Base-by-base conservation (phyloP, 768 basidiomycete species). In the Clathrus columnatus region DNA sequence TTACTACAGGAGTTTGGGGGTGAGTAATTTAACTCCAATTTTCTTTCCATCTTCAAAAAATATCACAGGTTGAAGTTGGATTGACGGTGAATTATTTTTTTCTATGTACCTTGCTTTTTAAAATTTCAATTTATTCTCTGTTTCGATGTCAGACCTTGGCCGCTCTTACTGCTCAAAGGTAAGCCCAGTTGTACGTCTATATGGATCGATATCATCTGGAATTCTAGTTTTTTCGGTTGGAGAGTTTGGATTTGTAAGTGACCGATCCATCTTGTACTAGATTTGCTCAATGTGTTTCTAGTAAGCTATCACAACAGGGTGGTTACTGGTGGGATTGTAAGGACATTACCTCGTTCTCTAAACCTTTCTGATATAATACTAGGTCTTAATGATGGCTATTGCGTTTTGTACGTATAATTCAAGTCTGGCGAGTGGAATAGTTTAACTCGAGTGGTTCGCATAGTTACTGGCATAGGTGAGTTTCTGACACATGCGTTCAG, bases 211-310 rank as follows among this genome's bases (percentile, higher is more conserved):
- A n/a, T 21, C 21, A 7, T 50, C 23, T 36, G n/a, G 8, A 6
- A n/a, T 11, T 16, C 16, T 32, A 76, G 73, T 29, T 70, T 81
- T 69, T 83, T 80, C 59, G 72, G 77, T 23, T 67, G 64, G 50
- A 72, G 80, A 5, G 69, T 82, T 20, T 82, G 73, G 67, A 69
- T 68, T 57, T 60, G 82, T 82, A 64, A 62, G 78, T 68, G 42
- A 18, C 7, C 17, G 27, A 53, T 26, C n/a, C 7, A 28, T 46
- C 27, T 24, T 36, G 36, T 27, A 16, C 8, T n/a, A n/a, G 29
- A 32, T 54, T 10, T 26, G 29, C 17, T 49, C 20, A 53, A 45
- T 48, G 6, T 14, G 16, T 14, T 18, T n/a, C 11, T 58, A 75
- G 75, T 77, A 48, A 82, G 80, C 69, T 65, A 72, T 11, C 63